These are phyloP conservation scores for Fusarium staphyleae DNA, from an alignment of 2,329 filamentous ascomycete species.

Conservation along the genomic window DNA sequence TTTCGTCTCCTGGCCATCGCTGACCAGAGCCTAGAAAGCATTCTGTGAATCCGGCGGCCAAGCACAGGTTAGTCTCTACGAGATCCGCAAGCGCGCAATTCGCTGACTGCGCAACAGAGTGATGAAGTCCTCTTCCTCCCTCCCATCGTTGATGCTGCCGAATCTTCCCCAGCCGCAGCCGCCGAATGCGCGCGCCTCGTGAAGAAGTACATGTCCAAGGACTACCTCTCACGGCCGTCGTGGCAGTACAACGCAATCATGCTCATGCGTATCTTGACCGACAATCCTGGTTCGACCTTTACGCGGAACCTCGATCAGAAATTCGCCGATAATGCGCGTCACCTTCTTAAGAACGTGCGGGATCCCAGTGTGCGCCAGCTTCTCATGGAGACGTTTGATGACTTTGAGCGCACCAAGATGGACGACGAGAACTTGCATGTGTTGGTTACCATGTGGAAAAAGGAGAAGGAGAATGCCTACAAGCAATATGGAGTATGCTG, in stretches of 20 bases:
- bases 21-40: conserved; percentile 62
- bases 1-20: conserved; percentile 20
- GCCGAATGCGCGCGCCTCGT: conserved; percentile 81
- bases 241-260: conserved; percentile 96
- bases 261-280: conserved; percentile 88
- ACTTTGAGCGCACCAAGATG: conserved; percentile 74
- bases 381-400: conserved; percentile 83
- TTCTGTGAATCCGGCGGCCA: conserved; percentile 81
- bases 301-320: conserved; percentile 89
- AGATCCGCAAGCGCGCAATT: background rate
- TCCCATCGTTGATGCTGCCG: conserved; percentile 91
- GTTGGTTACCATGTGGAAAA: conserved; percentile 87
- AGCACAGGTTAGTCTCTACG: conserved; percentile 53
- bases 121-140: conserved; percentile 94
- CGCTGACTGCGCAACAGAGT: conserved; percentile 58
- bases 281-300: conserved; percentile 90
- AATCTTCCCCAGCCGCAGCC: conserved; percentile 87
- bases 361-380: conserved; percentile 85
- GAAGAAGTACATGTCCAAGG: conserved; percentile 80
- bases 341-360: conserved; percentile 72
- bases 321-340: conserved; percentile 78
- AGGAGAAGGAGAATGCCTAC: conserved; percentile 75
- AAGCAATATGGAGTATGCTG: conserved; percentile 58
- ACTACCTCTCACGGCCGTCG: conserved; percentile 69
- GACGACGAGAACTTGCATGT: conserved; percentile 75